phyloP scores from a whole-genome alignment of 2,329 filamentous ascomycete genomes.

The Ceratocystis ficicola region DNA sequence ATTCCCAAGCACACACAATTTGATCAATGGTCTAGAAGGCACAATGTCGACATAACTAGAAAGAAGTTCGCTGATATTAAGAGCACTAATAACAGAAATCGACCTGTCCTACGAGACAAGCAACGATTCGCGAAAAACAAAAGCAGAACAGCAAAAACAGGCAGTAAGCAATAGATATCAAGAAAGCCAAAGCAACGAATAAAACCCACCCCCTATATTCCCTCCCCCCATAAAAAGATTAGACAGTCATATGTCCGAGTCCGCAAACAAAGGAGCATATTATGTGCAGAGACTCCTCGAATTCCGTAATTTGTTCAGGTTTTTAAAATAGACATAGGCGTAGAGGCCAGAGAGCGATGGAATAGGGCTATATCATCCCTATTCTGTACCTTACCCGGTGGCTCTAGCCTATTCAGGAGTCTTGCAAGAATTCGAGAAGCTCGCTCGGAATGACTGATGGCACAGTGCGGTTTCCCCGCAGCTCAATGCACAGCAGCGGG shows the following conservation, averaged over 20 bases:
- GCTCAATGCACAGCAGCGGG: conserved; percentile 19
- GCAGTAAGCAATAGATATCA: conserved; percentile 11
- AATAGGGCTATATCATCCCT: no score
- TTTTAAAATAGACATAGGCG: background rate
- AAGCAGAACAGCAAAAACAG: background rate
- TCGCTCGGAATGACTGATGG: conserved; percentile 11
- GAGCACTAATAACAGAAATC: background rate
- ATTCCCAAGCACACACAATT: background rate
- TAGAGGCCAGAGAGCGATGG: background rate
- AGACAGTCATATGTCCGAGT: background rate
- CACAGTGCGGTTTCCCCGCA: conserved; percentile 7
- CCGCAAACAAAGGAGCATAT: conserved; percentile 1
- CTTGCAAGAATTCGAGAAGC: conserved; percentile 17
- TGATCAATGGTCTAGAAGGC: background rate
- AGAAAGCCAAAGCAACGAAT: conserved; percentile 4
- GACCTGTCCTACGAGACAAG: background rate
- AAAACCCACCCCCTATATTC: background rate
- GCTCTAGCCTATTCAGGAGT: background rate
- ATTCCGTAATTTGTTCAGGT: background rate
- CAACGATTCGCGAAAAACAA: background rate
- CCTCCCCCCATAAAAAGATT: background rate
- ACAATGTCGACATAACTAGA: background rate
- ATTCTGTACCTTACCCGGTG: background rate
- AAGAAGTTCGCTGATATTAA: conserved; percentile 5
- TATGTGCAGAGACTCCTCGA: conserved; percentile 11